phyloP scores from a whole-genome alignment of 371 early-diverging fungal genomes.

The Mortierella sp. region DNA sequence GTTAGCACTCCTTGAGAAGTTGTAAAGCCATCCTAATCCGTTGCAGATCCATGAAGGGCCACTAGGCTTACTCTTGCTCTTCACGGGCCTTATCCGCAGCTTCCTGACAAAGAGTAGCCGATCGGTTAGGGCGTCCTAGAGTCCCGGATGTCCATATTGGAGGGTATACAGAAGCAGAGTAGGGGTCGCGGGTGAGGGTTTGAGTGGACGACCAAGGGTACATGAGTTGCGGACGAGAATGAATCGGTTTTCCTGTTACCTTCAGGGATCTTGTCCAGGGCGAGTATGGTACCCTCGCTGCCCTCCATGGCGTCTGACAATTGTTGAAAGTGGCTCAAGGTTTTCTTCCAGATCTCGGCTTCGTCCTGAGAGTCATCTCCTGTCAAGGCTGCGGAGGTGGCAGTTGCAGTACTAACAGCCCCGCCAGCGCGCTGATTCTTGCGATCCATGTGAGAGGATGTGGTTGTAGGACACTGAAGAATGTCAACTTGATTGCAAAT shows the following conservation, averaged over 20 bases:
- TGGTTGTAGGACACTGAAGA: too few relatives aligned
- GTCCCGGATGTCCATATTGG: too few relatives aligned
- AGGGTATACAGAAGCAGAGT: too few relatives aligned
- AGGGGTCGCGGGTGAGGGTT: too few relatives aligned
- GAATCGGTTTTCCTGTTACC: too few relatives aligned
- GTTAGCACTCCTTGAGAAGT: too few relatives aligned
- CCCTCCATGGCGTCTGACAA: constrained; percentile 61
- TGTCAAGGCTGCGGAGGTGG: not conserved
- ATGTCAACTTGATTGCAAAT: too few relatives aligned
- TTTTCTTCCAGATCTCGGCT: constrained; percentile 64
- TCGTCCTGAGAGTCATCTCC: constrained; percentile 65
- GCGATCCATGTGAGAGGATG: constrained; percentile 27
- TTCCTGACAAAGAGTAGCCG: constrained; percentile 24
- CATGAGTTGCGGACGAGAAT: too few relatives aligned
- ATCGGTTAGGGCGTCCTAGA: constrained; percentile 24
- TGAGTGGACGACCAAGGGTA: too few relatives aligned
- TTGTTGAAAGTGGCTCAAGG: constrained; percentile 60
- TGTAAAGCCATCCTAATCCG: not conserved
- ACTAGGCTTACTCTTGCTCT: constrained; percentile 33
- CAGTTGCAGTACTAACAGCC: constrained; percentile 1
- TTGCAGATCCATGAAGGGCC: too few relatives aligned
- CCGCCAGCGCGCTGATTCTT: constrained; percentile 31
- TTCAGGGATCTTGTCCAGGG: constrained; percentile 61
- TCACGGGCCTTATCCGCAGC: constrained; percentile 38
- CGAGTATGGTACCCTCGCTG: constrained; percentile 53